Conservation (phyloP, 257 asterid genomes). For the Salvia miltiorrhiza region DNA sequence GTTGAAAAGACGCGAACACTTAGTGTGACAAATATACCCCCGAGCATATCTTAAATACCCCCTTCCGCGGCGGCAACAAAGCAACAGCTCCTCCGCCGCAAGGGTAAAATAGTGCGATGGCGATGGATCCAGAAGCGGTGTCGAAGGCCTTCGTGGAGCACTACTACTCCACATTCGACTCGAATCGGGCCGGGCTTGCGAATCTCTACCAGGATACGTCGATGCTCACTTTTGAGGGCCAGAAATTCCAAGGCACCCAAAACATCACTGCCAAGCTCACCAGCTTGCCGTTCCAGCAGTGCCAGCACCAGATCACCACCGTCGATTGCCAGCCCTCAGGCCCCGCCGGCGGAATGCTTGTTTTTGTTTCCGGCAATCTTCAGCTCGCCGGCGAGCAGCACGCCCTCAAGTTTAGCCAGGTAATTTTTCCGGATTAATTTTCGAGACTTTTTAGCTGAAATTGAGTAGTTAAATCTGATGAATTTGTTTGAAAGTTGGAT, state of each 20-base stretch:
- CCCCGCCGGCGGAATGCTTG: slow-evolving; percentile 45
- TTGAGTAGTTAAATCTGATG: neutral
- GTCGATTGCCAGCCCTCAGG: slow-evolving; percentile 51
- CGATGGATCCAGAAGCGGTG: slow-evolving; percentile 44
- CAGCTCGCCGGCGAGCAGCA: slow-evolving; percentile 48
- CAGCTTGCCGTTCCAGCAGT: slow-evolving; percentile 46
- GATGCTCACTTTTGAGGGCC: slow-evolving; percentile 45
- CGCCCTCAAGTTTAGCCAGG: slow-evolving; percentile 46
- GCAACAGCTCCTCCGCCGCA: slow-evolving; percentile 1
- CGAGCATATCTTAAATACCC: slow-evolving; percentile 2
- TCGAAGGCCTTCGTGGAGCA: slow-evolving; percentile 44
- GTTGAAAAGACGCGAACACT: slow-evolving; percentile 29
- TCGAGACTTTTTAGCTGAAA: neutral
- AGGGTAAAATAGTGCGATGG: slow-evolving; percentile 1
- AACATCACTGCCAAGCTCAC: slow-evolving; percentile 33
- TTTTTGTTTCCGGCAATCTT: slow-evolving; percentile 44
- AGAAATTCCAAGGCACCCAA: slow-evolving; percentile 38
- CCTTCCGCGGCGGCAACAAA: neutral
- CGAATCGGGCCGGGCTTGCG: slow-evolving; percentile 29
- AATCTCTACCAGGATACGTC: slow-evolving; percentile 39
- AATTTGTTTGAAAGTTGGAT: neutral
- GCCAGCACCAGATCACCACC: slow-evolving; percentile 44
- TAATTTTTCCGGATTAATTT: neutral
- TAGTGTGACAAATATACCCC: slow-evolving; percentile 29
- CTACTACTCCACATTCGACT: slow-evolving; percentile 41